These are phyloP conservation scores for Fraxinus quadrangulata DNA, from an alignment of 257 asterid species.

Conservation along the genomic window DNA sequence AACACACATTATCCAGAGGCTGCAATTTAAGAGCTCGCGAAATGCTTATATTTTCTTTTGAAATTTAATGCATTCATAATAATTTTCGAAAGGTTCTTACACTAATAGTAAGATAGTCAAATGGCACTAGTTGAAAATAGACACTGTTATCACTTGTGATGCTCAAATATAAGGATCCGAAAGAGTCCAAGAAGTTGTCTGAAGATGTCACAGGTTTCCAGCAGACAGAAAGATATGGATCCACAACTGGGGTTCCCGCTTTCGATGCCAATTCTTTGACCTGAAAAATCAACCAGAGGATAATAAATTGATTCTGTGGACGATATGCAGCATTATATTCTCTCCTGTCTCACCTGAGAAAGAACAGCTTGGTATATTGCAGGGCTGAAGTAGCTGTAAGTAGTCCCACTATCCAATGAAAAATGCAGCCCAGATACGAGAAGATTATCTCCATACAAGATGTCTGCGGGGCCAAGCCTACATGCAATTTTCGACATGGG, in stretches of 20 bases:
- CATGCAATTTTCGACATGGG: neutral
- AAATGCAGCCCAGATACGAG: neutral
- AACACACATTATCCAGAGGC: neutral
- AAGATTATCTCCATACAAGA: neutral
- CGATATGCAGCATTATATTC: neutral
- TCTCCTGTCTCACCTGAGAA: constrained; percentile 37
- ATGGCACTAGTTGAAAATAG: neutral
- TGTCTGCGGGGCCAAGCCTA: neutral
- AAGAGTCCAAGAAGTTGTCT: neutral
- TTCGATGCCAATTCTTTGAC: constrained; percentile 2
- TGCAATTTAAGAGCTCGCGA: neutral
- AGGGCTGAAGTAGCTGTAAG: constrained; percentile 42
- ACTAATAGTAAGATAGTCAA: neutral
- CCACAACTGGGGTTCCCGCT: neutral
- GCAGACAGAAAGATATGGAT: neutral
- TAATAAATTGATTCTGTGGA: neutral
- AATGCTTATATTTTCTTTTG: neutral
- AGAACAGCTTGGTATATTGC: constrained; percentile 31
- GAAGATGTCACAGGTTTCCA: neutral
- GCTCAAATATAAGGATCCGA: neutral
- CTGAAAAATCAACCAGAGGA: neutral
- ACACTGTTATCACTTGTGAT: neutral
- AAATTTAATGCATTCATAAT: neutral
- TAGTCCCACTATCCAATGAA: constrained; percentile 51
- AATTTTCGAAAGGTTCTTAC: neutral